Evolutionary conservation across 805 yeast genomes (phyloP), one percentile per base, ranked within the genome.

Genomic region (Candida xyloterini): DNA sequence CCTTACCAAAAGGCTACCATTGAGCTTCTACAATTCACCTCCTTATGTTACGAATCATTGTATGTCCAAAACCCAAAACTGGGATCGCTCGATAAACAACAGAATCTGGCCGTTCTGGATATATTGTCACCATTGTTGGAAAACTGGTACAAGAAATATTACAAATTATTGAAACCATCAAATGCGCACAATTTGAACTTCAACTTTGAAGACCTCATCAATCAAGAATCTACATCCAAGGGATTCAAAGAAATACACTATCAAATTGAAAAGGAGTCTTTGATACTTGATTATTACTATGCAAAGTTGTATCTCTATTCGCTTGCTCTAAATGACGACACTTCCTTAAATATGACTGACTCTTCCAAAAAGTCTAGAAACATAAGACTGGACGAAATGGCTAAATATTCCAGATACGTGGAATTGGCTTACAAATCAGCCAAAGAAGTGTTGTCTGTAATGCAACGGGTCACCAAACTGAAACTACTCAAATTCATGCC

Each of bases 351-450:
- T 15, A 56, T 70, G 11, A 57, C 58, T 15, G 46, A 55, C 21
- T 43, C 53, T 15, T 48, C 59, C 2, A 55, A 50, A 33, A 54
- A 53, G 21, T 61, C 61, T 21, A 43, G 59, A 21, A 54, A 61
- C 32, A 62, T 83, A 44, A 72, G 79, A 46, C 59, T 85, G 27
- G 86, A 82, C 52, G 93, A 86, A 55, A 71, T 86, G 15, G 71
- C 85, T 1, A 75, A 74, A 42, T 78, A 86, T 37, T 84, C 95
- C 1, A 75, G 80, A 51, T 89, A 81, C 62, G 85, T 88, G 18
- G 89, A 81, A 44, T 69, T 80, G 40, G 97, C 96, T 0, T 86
- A 82, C 50, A 77, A 71, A 43, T 83, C 97, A 0, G 96, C 96
- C 1, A 80, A 81, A 52, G 95, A 85, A 56, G 76, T 86, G 52